These are phyloP conservation scores for Trichoderma simmonsii DNA, from an alignment of 2,329 filamentous ascomycete genomes.

Conservation along the genomic window DNA sequence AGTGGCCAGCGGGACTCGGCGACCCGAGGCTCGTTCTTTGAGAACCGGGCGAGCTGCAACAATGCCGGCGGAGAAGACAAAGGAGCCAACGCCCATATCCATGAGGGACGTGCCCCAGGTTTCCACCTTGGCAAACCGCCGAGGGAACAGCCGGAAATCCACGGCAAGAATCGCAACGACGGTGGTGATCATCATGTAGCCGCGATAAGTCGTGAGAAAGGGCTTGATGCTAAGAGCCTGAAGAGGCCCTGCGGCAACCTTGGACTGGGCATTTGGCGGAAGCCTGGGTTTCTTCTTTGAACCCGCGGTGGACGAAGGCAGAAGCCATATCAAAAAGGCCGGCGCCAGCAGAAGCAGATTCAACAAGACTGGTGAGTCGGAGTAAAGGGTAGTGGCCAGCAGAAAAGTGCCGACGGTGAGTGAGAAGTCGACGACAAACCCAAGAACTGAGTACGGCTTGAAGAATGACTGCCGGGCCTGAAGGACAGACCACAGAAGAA, in stretches of 20 bases:
- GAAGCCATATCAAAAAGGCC: conserved; percentile 58
- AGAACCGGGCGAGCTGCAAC: conserved; percentile 82
- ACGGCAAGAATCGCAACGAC: conserved; percentile 93
- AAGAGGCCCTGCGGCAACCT: conserved; percentile 27
- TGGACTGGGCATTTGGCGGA: conserved; percentile 41
- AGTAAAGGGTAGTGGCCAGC: conserved; percentile 83
- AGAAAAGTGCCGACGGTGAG: conserved; percentile 81
- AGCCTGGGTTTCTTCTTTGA: conserved; percentile 48
- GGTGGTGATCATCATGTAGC: conserved; percentile 86
- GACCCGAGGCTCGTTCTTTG: conserved; percentile 59
- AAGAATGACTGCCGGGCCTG: conserved; percentile 85
- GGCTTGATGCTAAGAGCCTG: conserved; percentile 73
- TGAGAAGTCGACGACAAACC: conserved; percentile 75
- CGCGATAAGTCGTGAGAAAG: conserved; percentile 88
- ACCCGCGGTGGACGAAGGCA: conserved; percentile 38
- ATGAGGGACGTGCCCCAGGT: conserved; percentile 99
- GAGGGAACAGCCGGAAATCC: conserved; percentile 88
- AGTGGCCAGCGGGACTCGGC: conserved; percentile 46
- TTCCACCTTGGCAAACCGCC: conserved; percentile 95
- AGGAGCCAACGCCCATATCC: conserved; percentile 95
- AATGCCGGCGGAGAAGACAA: conserved; percentile 90
- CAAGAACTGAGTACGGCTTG: conserved; percentile 65
- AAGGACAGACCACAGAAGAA: conserved; percentile 83
- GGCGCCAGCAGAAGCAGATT: conserved; percentile 71
- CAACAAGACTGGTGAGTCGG: conserved; percentile 69